Percentiles rank a stretch among this genome's conserved stretches.
Evolutionary conservation across 1,284 basidiomycete species (phyloP).

Genomic region (Schizopora paradoxa): DNA sequence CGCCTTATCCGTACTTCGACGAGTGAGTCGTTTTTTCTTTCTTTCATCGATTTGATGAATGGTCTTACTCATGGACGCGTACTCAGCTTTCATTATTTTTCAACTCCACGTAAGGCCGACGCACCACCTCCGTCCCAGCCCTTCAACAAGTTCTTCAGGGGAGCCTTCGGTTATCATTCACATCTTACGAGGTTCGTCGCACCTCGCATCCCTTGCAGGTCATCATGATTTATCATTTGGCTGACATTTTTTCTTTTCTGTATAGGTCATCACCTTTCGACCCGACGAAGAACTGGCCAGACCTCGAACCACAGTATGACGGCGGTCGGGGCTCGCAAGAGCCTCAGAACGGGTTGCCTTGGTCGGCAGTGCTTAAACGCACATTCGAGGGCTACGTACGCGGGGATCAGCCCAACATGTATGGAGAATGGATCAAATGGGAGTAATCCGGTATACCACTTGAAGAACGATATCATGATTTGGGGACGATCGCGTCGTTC

Average conservation of each 20-base stretch:
- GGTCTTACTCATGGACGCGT: too few relatives aligned
- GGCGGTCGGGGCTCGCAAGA: conserved; percentile 57
- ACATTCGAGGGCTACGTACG: conserved; percentile 88
- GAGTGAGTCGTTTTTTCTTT: conserved; percentile 43
- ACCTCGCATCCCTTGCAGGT: conserved; percentile 5
- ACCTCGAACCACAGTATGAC: conserved; percentile 76
- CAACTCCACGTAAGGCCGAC: conserved; percentile 61
- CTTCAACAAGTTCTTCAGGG: conserved; percentile 83
- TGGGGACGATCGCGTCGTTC: too few relatives aligned
- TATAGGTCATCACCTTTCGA: conserved; percentile 94
- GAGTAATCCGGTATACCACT: too few relatives aligned
- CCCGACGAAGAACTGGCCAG: conserved; percentile 83
- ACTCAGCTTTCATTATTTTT: conserved; percentile 54
- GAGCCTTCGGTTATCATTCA: conserved; percentile 83
- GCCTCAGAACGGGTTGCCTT: conserved; percentile 75
- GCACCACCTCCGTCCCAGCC: conserved; percentile 73
- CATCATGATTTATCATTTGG: too few relatives aligned
- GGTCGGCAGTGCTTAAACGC: conserved; percentile 87
- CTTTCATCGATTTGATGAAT: conserved; percentile 50
- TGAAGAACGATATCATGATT: too few relatives aligned
- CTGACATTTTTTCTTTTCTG: conserved; percentile 8
- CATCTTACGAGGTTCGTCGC: conserved; percentile 71
- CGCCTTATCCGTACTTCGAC: conserved; percentile 80
- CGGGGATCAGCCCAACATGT: conserved; percentile 87
- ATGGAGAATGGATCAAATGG: conserved; percentile 80